Percentiles rank a stretch among this genome's conserved stretches.
Conservation (phyloP, 768 basidiomycete species). For the Psilocybe cubensis region DNA sequence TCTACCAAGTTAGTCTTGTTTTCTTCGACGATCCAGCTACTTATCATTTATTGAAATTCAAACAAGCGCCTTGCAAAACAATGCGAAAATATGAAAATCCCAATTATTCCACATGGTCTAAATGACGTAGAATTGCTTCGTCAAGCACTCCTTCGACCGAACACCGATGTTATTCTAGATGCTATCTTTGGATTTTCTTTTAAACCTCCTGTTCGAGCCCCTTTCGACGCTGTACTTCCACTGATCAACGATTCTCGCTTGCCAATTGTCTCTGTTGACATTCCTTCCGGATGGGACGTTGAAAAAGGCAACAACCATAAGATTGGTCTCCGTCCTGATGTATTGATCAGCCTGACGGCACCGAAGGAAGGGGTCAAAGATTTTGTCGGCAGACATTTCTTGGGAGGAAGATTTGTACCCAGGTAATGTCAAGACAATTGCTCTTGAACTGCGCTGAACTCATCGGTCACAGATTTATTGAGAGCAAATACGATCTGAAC, state of each 20-base stretch:
- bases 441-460: slow-evolving; percentile 3
- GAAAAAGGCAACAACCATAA: slow-evolving; percentile 68
- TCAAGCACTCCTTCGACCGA: slow-evolving; percentile 43
- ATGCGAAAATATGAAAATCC: slow-evolving; percentile 88
- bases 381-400: slow-evolving; percentile 86
- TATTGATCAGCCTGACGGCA: slow-evolving; percentile 89
- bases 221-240: slow-evolving; percentile 79
- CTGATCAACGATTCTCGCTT: slow-evolving; percentile 64
- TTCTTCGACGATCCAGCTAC: neutral
- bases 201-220: slow-evolving; percentile 84
- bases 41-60: neutral
- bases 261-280: slow-evolving; percentile 94
- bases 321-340: slow-evolving; percentile 70
- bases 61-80: slow-evolving; percentile 78
- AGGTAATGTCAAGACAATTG: slow-evolving; percentile 65
- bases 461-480: slow-evolving; percentile 54
- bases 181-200: slow-evolving; percentile 99
- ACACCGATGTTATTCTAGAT: slow-evolving; percentile 86
- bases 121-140: slow-evolving; percentile 48
- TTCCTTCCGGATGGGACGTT: slow-evolving; percentile 97
- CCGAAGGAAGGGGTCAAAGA: slow-evolving; percentile 85
- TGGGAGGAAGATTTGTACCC: slow-evolving; percentile 93
- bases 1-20: slow-evolving; percentile 66
- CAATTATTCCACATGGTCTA: slow-evolving; percentile 55
- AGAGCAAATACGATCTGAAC: slow-evolving; percentile 76